phyloP scores from a whole-genome alignment of 306 rosid species.

The Arachis stenosperma region DNA sequence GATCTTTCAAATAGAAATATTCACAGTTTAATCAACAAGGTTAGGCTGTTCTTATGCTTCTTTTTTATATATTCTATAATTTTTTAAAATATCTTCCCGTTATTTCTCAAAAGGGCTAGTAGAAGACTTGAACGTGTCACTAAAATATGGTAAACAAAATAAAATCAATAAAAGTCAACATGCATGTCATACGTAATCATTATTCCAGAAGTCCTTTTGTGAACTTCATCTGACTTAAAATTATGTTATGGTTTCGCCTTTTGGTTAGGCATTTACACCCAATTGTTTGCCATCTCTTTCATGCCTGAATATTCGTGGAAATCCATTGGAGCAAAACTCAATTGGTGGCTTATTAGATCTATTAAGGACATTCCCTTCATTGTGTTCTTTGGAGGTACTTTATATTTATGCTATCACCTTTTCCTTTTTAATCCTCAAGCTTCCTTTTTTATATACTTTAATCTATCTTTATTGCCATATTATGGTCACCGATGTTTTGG shows the following conservation, averaged over 20 bases:
- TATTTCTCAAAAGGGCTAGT: conserved; percentile 1
- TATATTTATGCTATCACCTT: conserved; percentile 27
- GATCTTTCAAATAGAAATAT: conserved; percentile 79
- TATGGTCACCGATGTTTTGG: conserved; percentile 33
- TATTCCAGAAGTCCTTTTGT: neutral
- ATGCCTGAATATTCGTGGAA: conserved; percentile 75
- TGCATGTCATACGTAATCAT: conserved; percentile 4
- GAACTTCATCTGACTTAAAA: conserved; percentile 5
- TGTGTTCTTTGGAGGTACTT: conserved; percentile 77
- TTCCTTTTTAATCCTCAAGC: neutral
- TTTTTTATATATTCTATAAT: conserved; percentile 25
- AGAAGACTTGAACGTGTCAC: neutral
- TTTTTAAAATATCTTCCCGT: neutral
- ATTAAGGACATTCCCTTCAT: conserved; percentile 63
- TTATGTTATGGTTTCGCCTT: conserved; percentile 22
- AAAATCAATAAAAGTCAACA: neutral
- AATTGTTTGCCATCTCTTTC: conserved; percentile 65
- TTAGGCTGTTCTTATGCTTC: conserved; percentile 29
- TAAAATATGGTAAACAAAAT: neutral
- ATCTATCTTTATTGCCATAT: conserved; percentile 9
- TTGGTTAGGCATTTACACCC: conserved; percentile 71
- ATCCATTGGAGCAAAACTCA: conserved; percentile 70
- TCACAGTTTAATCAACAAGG: conserved; percentile 71
- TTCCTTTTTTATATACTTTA: neutral
- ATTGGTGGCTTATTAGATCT: conserved; percentile 56